A percentile compares a stretch with the other conserved stretches of the same genome.
These are phyloP conservation scores for Debaryomyces tyrocola DNA, from an alignment of 805 yeast species.

Conservation along the genomic window DNA sequence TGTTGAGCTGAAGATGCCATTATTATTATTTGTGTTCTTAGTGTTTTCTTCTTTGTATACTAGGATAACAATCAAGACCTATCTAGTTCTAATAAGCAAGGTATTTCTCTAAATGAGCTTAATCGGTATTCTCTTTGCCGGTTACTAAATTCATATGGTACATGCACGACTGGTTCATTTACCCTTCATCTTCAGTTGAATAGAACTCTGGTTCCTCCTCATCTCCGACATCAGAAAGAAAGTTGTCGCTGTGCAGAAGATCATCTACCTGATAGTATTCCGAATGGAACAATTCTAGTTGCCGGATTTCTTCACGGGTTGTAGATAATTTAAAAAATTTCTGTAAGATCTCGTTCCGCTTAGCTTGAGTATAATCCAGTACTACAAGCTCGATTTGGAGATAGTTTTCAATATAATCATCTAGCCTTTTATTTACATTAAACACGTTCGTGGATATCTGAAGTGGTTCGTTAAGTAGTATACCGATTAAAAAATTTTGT, in stretches of 20 bases:
- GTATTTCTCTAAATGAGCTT: too few species aligned
- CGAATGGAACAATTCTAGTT: constrained; percentile 1
- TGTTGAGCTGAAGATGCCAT: constrained; percentile 32
- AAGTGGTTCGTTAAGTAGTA: constrained; percentile 7
- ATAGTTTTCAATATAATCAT: background rate
- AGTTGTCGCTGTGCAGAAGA: background rate
- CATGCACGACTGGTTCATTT: background rate
- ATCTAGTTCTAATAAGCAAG: too few species aligned
- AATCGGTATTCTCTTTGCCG: too few species aligned
- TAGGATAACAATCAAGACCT: too few species aligned
- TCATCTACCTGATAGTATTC: background rate
- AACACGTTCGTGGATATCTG: background rate
- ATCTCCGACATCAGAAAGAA: background rate
- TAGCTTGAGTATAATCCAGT: background rate
- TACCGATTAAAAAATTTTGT: background rate
- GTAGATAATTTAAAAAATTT: background rate
- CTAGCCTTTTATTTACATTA: background rate
- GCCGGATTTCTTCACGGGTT: background rate
- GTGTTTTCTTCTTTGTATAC: too few species aligned
- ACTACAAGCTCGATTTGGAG: background rate
- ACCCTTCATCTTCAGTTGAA: constrained; percentile 1
- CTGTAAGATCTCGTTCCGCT: background rate
- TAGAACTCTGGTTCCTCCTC: background rate
- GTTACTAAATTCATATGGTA: too few species aligned
- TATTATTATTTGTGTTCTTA: background rate